phyloP scores from a whole-genome alignment of 2,329 filamentous ascomycete genomes.

The Aspergillus sp. region DNA sequence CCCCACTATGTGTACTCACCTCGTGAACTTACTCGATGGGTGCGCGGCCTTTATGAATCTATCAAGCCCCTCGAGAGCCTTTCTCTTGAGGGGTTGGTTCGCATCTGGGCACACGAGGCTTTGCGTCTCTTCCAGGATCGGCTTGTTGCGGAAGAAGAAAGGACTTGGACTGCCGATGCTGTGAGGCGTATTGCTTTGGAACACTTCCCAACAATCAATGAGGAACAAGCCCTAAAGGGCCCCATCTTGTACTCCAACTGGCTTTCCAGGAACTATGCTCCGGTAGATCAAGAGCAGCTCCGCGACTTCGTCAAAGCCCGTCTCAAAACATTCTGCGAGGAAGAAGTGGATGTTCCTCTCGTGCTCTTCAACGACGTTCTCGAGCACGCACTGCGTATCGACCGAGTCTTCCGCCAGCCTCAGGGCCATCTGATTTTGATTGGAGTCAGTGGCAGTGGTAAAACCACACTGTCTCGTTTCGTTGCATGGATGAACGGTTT shows the following conservation, averaged over 20 bases:
- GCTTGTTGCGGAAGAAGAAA: constrained; percentile 86
- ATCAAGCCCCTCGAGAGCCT: constrained; percentile 85
- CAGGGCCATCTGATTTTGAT: constrained; percentile 98
- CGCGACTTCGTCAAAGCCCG: constrained; percentile 96
- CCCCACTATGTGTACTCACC: constrained; percentile 99
- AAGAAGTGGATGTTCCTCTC: constrained; percentile 96
- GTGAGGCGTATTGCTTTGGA: constrained; percentile 80
- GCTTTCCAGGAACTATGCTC: constrained; percentile 97
- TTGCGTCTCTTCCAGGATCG: constrained; percentile 94
- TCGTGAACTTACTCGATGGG: constrained; percentile 96
- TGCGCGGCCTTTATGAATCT: constrained; percentile 92
- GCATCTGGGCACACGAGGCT: constrained; percentile 98
- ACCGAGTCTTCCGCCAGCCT: constrained; percentile 95
- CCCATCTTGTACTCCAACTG: constrained; percentile 99
- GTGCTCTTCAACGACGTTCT: constrained; percentile 99
- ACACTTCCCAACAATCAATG: constrained; percentile 91
- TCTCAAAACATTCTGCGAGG: constrained; percentile 96
- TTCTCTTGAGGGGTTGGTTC: constrained; percentile 79
- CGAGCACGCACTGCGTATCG: constrained; percentile 95
- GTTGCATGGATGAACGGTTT: constrained; percentile 99
- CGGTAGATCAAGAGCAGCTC: constrained; percentile 88
- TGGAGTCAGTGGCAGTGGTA: constrained; percentile 95
- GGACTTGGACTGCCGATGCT: constrained; percentile 86
- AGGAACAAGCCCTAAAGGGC: constrained; percentile 76
- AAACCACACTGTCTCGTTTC: constrained; percentile 94